These are phyloP conservation scores for Hypomyces rosellus DNA, from an alignment of 2,329 filamentous ascomycete species.

Conservation along the genomic window DNA sequence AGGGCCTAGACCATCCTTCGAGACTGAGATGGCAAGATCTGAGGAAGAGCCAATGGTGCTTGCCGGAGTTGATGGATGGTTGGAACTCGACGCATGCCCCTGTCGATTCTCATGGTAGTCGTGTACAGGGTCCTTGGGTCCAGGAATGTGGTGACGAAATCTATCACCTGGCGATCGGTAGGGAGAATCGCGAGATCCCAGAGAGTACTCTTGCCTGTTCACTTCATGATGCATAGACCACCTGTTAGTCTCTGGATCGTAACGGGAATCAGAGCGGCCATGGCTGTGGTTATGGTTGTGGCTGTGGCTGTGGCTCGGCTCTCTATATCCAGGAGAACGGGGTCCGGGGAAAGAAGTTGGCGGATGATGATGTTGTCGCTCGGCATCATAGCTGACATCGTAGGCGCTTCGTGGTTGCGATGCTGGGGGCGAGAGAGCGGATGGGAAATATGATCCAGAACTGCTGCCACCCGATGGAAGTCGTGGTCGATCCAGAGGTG, in stretches of 20 bases:
- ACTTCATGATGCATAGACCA: slow-evolving; percentile 36
- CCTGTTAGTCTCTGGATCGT: slow-evolving; percentile 31
- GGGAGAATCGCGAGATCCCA: slow-evolving; percentile 34
- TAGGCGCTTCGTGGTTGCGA: slow-evolving; percentile 41
- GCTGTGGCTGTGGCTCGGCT: slow-evolving; percentile 13
- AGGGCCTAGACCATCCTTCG: slow-evolving; percentile 56
- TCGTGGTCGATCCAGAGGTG: slow-evolving; percentile 42
- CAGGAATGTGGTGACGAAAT: slow-evolving; percentile 32
- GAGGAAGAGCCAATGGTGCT: slow-evolving; percentile 21
- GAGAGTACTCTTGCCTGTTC: slow-evolving; percentile 39
- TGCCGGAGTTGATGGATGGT: slow-evolving; percentile 23
- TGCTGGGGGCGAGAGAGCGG: slow-evolving; percentile 27
- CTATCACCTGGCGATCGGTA: slow-evolving; percentile 30
- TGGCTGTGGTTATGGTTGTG: slow-evolving; percentile 27
- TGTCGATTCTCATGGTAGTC: slow-evolving; percentile 21
- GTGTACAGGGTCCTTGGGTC: slow-evolving; percentile 25
- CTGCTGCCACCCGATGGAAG: slow-evolving; percentile 33
- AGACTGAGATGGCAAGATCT: slow-evolving; percentile 40
- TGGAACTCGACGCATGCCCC: slow-evolving; percentile 14
- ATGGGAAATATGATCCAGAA: slow-evolving; percentile 42
- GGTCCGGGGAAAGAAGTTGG: slow-evolving; percentile 35
- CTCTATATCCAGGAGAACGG: slow-evolving; percentile 35
- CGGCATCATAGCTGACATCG: slow-evolving; percentile 39
- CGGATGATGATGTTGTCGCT: slow-evolving; percentile 28
- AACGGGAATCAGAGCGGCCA: slow-evolving; percentile 27